phyloP scores from a whole-genome alignment of 2,329 filamentous ascomycete species.

The Exophiala phaeomuriformis region DNA sequence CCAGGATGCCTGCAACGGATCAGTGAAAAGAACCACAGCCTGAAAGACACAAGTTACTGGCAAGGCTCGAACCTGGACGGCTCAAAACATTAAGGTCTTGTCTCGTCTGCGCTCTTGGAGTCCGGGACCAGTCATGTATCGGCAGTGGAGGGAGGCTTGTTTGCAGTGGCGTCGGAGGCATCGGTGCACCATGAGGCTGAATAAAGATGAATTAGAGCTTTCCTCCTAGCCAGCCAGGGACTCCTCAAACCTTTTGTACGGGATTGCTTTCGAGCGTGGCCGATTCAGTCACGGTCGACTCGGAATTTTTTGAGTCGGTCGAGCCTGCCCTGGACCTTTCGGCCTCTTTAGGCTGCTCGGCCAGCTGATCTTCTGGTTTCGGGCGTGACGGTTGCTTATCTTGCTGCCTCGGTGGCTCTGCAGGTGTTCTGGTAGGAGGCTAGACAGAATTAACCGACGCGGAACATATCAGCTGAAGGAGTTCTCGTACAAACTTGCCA shows the following conservation, averaged over 20 bases:
- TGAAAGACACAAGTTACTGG: conserved; percentile 30
- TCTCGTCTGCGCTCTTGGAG: conserved; percentile 28
- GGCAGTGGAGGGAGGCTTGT: conserved; percentile 21
- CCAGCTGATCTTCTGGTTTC: conserved; percentile 1
- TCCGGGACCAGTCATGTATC: conserved; percentile 26
- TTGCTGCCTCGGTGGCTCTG: conserved; percentile 1
- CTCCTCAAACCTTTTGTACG: conserved; percentile 3
- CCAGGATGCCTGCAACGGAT: conserved; percentile 30
- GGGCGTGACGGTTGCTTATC: not conserved
- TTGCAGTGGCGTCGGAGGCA: conserved; percentile 25
- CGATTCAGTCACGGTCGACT: conserved; percentile 16
- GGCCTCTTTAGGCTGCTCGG: conserved; percentile 5
- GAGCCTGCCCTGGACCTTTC: conserved; percentile 19
- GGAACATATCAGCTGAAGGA: not conserved
- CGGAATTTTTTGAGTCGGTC: conserved; percentile 16
- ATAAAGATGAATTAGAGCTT: not conserved
- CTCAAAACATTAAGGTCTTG: conserved; percentile 28
- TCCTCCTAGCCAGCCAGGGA: not conserved
- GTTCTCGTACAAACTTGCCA: conserved; percentile 51
- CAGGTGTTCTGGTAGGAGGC: conserved; percentile 6
- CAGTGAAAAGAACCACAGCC: conserved; percentile 46
- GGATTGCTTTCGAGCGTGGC: conserved; percentile 7
- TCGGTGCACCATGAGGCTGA: conserved; percentile 15
- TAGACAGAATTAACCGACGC: conserved; percentile 2
- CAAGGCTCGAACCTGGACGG: conserved; percentile 31